Evolutionary conservation across 202 grass and related monocot genomes (phyloP).

Genomic region (Sporobolus alterniflorus): DNA sequence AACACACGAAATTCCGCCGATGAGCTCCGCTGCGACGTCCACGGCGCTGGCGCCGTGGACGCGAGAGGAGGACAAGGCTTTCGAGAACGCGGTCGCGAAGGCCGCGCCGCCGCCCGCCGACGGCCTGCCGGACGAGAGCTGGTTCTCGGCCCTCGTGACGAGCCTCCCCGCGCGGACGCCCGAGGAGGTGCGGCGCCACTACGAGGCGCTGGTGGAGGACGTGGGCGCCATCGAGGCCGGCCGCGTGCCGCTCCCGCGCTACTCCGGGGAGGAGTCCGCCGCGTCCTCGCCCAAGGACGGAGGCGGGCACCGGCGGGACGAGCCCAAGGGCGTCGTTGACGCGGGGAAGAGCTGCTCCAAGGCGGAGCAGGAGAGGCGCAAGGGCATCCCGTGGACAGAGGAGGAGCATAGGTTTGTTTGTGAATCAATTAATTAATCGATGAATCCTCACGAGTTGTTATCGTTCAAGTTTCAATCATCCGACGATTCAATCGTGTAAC

Average conservation of each 20-base stretch:
- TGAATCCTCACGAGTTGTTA: too few species aligned
- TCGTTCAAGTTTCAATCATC: neutral
- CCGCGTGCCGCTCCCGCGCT: conserved; percentile 63
- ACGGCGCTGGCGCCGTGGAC: conserved; percentile 57
- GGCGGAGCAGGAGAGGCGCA: conserved; percentile 89
- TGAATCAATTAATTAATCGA: too few species aligned
- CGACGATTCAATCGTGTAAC: neutral
- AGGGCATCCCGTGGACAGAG: conserved; percentile 98
- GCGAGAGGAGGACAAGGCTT: conserved; percentile 83
- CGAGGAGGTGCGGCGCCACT: conserved; percentile 79
- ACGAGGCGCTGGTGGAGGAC: conserved; percentile 84
- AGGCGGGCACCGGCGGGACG: conserved; percentile 40
- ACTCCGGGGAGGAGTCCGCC: conserved; percentile 48
- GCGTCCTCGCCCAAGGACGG: conserved; percentile 18
- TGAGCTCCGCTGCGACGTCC: conserved; percentile 38
- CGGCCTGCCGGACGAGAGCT: conserved; percentile 38
- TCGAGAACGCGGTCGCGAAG: conserved; percentile 81
- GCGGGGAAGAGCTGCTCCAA: conserved; percentile 76
- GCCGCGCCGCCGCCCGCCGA: conserved; percentile 26
- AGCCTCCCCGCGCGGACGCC: conserved; percentile 62
- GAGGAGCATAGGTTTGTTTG: conserved; percentile 87
- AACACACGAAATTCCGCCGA: neutral
- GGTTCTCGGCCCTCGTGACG: conserved; percentile 56
- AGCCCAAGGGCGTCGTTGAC: conserved; percentile 35
- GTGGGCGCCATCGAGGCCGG: conserved; percentile 87